A percentile compares a stretch with the other conserved stretches of the same genome.
These are phyloP conservation scores for Capronia epimyces DNA, from an alignment of 2,329 filamentous ascomycete genomes.

Conservation along the genomic window DNA sequence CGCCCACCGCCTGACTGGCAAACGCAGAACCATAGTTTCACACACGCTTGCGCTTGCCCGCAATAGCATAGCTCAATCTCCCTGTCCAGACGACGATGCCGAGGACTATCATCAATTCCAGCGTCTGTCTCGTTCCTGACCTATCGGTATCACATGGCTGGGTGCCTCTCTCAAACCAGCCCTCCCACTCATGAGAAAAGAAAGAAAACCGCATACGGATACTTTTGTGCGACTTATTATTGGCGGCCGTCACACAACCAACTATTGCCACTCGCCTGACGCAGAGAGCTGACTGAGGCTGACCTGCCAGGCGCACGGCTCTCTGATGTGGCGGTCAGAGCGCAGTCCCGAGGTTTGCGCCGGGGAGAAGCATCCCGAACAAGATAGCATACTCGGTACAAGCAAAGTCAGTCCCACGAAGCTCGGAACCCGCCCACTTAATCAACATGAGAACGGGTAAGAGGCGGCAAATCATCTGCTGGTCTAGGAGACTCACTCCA, in stretches of 20 bases:
- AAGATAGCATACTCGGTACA: neutral
- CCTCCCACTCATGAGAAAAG: no score
- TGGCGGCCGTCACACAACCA: no score
- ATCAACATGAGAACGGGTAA: neutral
- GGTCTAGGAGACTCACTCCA: neutral
- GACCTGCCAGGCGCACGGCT: neutral
- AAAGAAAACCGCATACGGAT: no score
- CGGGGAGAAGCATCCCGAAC: neutral
- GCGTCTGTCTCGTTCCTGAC: no score
- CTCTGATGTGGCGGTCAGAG: conserved; percentile 7
- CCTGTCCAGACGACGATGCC: neutral
- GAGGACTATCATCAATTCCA: no score
- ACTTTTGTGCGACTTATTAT: no score
- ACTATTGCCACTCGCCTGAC: no score
- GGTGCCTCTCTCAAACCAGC: no score
- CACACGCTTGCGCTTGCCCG: conserved; percentile 18
- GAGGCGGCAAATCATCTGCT: neutral
- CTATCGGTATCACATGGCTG: no score
- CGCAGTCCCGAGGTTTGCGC: neutral
- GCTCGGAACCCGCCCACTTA: neutral
- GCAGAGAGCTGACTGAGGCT: no score
- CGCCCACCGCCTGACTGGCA: conserved; percentile 21
- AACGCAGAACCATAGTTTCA: conserved; percentile 18
- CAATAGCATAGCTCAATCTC: conserved; percentile 4
- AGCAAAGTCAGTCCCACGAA: neutral